Evolutionary conservation across 257 asterid species (phyloP).

Genomic region (Gynochthodes officinalis): DNA sequence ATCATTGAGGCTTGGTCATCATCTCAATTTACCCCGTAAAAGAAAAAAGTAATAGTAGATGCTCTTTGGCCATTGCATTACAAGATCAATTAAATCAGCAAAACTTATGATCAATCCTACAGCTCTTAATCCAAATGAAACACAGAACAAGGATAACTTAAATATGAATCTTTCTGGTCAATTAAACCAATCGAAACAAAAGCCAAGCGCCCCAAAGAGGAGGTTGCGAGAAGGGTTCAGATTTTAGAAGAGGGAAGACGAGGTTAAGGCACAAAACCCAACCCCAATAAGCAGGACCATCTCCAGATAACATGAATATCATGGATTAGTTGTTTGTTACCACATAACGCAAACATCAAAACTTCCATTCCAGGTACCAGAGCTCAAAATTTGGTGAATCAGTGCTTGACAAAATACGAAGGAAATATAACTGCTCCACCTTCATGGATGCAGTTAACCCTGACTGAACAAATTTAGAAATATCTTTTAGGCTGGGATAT

Average conservation of each 20-base stretch:
- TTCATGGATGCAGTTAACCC: slow-evolving; percentile 4
- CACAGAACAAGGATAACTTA: too few relatives aligned
- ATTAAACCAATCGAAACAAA: not conserved
- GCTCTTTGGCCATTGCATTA: not conserved
- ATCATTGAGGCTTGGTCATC: too few relatives aligned
- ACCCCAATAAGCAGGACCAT: not conserved
- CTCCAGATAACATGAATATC: not conserved
- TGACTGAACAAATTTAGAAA: not conserved
- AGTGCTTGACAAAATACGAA: not conserved
- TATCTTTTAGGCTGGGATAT: slow-evolving; percentile 64
- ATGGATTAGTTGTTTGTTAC: not conserved
- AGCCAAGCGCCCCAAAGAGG: too few relatives aligned
- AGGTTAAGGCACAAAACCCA: not conserved
- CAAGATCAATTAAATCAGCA: not conserved
- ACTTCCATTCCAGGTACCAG: not conserved
- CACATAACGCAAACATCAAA: slow-evolving; percentile 2
- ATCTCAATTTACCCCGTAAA: too few relatives aligned
- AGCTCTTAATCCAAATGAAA: too few relatives aligned
- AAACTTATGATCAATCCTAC: not conserved
- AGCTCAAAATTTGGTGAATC: not conserved
- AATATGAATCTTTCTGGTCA: too few relatives aligned
- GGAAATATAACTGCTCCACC: not conserved
- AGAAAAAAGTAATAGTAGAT: too few relatives aligned
- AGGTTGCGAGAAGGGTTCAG: not conserved
- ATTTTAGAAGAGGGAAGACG: too few relatives aligned